Base-by-base conservation (phyloP, 2,329 filamentous ascomycete species). In the Alternaria dauci region DNA sequence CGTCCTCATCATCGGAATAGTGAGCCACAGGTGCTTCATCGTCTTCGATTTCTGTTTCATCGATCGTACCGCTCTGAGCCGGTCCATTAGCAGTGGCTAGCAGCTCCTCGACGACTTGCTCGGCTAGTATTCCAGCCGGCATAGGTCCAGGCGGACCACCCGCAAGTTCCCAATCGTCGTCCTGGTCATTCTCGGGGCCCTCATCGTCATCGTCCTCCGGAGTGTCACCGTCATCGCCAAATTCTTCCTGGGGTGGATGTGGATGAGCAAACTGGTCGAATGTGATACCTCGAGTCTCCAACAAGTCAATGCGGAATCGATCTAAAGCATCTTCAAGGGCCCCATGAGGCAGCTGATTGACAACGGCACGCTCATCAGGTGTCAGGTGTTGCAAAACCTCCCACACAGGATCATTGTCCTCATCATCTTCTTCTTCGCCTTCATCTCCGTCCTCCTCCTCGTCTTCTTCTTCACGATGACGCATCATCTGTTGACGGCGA, bases 341-440 rank as follows among this genome's bases (percentile, higher is more conserved):
- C 1, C 61, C 62, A 0, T 34, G 46, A n/a, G 55, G 41, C 8
- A 72, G 56, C 8, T 34, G 28, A 12, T 65, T 59, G 20, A 72
- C 50, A 2, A 56, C 25, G 3, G 39, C 44, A 11, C 67, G 61
- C 3, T 60, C 46, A 8, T 62, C 67, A 1, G 55, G 56, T 2
- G 60, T 62, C 2, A 71, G 46, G n/a, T 66, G 66, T 23, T 63
- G 68, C 38, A 73, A 36, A 2, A 67, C 51, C 16, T 68, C 65
- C 38, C 59, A 60, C 8, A 65, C 65, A 2, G 48, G 30, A 14
- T 61, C 55, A 3, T 58, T 18, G 2, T 54, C 42, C 4, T 66
- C 55, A 5, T 58, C 52, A 16, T 56, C 34, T 9, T 64, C 48
- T 0, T 64, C 30, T 34, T 36, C 46, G 23, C 34, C 46, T n/a